A percentile compares a stretch with the other conserved stretches of the same genome.
Evolutionary conservation across 2,329 filamentous ascomycete genomes (phyloP).

Genomic region (Aureobasidium mangrovei): DNA sequence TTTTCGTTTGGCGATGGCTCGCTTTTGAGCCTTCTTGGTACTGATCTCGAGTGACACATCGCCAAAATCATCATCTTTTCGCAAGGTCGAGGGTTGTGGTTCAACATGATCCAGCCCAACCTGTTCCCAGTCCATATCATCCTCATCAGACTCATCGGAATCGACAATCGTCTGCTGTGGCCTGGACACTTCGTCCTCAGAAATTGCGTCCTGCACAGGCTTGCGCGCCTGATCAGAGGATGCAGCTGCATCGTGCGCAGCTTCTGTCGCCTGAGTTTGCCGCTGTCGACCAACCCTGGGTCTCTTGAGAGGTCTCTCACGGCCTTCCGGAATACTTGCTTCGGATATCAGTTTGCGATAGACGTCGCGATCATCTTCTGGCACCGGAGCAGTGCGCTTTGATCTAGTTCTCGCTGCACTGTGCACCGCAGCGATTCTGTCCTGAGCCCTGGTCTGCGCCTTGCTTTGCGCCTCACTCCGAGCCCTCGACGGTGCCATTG

Average conservation of each 20-base stretch:
- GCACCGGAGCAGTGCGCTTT: neutral
- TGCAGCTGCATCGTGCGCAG: neutral
- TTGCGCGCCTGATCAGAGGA: neutral
- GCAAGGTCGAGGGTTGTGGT: constrained; percentile 18
- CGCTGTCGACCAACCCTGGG: constrained; percentile 8
- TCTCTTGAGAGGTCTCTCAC: constrained; percentile 14
- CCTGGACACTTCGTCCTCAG: neutral
- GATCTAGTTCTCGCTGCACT: neutral
- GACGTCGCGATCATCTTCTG: constrained; percentile 11
- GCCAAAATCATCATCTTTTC: constrained; percentile 24
- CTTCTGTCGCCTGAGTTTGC: neutral
- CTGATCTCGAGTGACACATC: constrained; percentile 36
- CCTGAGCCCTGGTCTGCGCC: constrained; percentile 15
- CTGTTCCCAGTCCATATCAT: constrained; percentile 57
- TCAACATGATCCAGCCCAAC: constrained; percentile 38
- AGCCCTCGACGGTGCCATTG: constrained; percentile 2
- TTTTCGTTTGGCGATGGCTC: constrained; percentile 36
- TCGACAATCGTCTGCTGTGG: constrained; percentile 15
- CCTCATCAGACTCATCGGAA: constrained; percentile 46
- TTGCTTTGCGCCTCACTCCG: constrained; percentile 4
- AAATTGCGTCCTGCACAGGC: neutral
- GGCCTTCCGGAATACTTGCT: constrained; percentile 11
- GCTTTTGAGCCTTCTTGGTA: constrained; percentile 25
- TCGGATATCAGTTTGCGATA: constrained; percentile 16
- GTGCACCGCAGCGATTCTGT: constrained; percentile 13